A percentile compares a stretch with the other conserved stretches of the same genome.
These are phyloP conservation scores for Komagataella phaffii DNA, from an alignment of 805 yeast genomes.

Conservation along the genomic window DNA sequence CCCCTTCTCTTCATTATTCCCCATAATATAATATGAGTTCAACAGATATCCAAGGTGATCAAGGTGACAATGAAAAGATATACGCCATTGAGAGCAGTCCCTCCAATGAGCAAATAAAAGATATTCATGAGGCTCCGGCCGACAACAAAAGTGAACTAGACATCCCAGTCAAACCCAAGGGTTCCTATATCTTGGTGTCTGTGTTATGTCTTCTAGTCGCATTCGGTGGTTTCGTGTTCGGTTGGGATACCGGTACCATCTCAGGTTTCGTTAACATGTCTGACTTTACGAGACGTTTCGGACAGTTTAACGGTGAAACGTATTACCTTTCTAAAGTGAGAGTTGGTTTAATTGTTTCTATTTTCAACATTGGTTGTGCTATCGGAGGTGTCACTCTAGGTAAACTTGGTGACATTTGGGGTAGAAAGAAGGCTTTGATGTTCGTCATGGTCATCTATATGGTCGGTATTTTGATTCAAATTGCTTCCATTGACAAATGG, in stretches of 20 bases:
- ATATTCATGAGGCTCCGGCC: background rate
- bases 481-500: constrained; percentile 41
- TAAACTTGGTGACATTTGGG: constrained; percentile 42
- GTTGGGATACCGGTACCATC: constrained; percentile 72
- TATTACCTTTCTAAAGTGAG: constrained; percentile 34
- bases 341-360: constrained; percentile 52
- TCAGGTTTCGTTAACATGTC: constrained; percentile 57
- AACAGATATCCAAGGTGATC: background rate
- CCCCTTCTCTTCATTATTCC: background rate
- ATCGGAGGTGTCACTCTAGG: constrained; percentile 54
- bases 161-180: constrained; percentile 11
- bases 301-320: constrained; percentile 27
- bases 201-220: constrained; percentile 42
- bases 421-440: constrained; percentile 47
- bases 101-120: background rate
- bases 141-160: background rate
- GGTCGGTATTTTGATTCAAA: constrained; percentile 49
- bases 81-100: background rate
- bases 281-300: constrained; percentile 42
- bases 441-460: constrained; percentile 40
- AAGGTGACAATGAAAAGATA: background rate
- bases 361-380: constrained; percentile 63
- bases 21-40: background rate
- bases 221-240: constrained; percentile 68
- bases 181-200: constrained; percentile 13